A percentile compares a stretch with the other conserved stretches of the same genome.
Conservation (phyloP, 108 stramenopile genomes). For the Aureococcus anophagefferens region DNA sequence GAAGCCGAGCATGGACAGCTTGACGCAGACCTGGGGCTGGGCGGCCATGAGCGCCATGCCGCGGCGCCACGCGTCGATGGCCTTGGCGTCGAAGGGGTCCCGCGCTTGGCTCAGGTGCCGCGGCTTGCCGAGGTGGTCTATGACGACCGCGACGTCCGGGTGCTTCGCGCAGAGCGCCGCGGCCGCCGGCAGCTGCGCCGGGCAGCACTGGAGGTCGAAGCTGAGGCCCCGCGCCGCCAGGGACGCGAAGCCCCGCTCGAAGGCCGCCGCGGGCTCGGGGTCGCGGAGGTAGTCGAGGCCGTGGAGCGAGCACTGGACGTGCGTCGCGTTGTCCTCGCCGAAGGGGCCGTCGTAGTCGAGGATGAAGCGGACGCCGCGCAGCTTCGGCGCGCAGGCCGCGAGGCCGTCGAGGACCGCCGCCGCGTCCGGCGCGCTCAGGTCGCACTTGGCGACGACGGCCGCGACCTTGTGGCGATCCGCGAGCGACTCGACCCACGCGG, state of each 20-base stretch:
- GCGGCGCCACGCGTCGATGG: conserved; percentile 49
- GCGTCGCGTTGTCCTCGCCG: no score
- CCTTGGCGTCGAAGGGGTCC: conserved; percentile 35
- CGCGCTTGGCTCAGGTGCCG: no score
- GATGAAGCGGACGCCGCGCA: conserved; percentile 64
- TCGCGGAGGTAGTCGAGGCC: conserved; percentile 53
- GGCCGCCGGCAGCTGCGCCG: conserved; percentile 55
- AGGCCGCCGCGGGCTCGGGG: conserved; percentile 26
- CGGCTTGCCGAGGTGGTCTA: conserved; percentile 65
- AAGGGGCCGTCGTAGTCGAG: conserved; percentile 28
- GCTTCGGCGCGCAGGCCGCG: conserved; percentile 1
- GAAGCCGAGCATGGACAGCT: conserved; percentile 66
- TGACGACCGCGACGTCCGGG: conserved; percentile 48
- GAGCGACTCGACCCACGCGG: conserved; percentile 44
- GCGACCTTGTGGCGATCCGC: conserved; percentile 30
- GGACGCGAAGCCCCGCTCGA: conserved; percentile 54
- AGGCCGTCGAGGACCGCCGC: conserved; percentile 39
- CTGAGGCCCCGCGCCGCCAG: conserved; percentile 44
- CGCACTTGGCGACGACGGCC: conserved; percentile 55
- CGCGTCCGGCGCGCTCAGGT: conserved; percentile 44
- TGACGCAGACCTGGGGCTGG: conserved; percentile 56
- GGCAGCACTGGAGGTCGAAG: conserved; percentile 71
- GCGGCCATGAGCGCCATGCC: conserved; percentile 57
- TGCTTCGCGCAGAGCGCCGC: conserved; percentile 38
- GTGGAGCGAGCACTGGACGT: conserved; percentile 4